Evolutionary conservation across 2,329 filamentous ascomycete genomes (phyloP).

Genomic region (Leptographium flavum): DNA sequence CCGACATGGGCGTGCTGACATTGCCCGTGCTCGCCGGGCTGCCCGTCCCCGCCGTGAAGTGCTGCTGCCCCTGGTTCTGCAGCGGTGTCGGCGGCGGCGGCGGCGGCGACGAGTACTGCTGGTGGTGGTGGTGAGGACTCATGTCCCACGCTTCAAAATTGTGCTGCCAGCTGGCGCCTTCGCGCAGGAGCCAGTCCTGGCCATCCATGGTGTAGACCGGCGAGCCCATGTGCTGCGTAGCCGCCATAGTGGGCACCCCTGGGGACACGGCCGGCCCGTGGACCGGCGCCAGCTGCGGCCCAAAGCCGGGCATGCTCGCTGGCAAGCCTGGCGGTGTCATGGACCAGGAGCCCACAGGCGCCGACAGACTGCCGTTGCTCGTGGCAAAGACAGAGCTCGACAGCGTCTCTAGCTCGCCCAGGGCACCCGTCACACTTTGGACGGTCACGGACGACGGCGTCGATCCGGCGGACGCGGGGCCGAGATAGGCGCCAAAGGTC

Average conservation of each 20-base stretch:
- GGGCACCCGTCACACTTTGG: too few relatives aligned
- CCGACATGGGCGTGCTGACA: conserved; percentile 4
- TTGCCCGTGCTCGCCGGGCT: conserved; percentile 1
- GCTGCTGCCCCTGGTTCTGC: conserved; percentile 1
- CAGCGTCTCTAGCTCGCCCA: background rate
- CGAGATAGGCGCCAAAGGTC: conserved; percentile 11
- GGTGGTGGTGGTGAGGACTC: conserved; percentile 9
- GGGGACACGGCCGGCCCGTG: background rate
- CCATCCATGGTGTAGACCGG: conserved; percentile 29
- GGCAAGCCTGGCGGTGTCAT: background rate
- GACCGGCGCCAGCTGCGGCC: conserved; percentile 2
- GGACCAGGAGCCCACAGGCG: conserved; percentile 7
- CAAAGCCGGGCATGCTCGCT: conserved; percentile 2
- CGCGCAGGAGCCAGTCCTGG: conserved; percentile 43
- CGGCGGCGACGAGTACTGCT: conserved; percentile 1
- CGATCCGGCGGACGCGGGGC: background rate
- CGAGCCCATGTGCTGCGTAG: conserved; percentile 10
- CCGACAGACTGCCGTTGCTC: background rate
- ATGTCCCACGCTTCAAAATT: conserved; percentile 40
- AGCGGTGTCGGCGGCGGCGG: conserved; percentile 1
- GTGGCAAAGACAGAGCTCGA: background rate
- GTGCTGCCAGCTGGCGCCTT: conserved; percentile 43
- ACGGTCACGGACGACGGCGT: background rate
- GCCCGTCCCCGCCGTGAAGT: background rate
- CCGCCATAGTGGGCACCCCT: too few relatives aligned